A percentile compares a stretch with the other conserved stretches of the same genome.
phyloP scores from a whole-genome alignment of 2,329 filamentous ascomycete species.

The Fusarium chlamydosporum region DNA sequence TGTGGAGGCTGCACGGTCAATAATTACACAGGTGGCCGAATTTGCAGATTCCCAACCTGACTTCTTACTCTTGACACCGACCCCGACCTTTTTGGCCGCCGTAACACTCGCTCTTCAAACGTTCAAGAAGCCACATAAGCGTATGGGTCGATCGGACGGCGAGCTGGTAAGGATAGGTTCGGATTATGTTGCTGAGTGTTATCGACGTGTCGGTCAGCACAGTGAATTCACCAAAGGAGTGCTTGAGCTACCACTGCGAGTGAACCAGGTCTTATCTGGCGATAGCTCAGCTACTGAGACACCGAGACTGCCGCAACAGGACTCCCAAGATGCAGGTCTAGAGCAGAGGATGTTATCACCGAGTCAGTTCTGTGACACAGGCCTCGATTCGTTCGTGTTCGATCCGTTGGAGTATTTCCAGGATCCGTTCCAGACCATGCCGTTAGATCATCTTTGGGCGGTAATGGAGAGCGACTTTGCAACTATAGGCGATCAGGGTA shows the following conservation, averaged over 20 bases:
- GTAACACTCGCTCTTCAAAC: slow-evolving; percentile 41
- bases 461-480: slow-evolving; percentile 45
- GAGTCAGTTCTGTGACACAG: slow-evolving; percentile 1
- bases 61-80: slow-evolving; percentile 35
- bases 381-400: slow-evolving; percentile 24
- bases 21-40: slow-evolving; percentile 41
- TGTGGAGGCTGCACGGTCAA: slow-evolving; percentile 42
- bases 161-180: slow-evolving; percentile 38
- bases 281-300: slow-evolving; percentile 22
- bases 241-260: slow-evolving; percentile 30
- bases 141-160: slow-evolving; percentile 45
- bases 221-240: slow-evolving; percentile 36
- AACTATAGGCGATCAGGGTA: slow-evolving; percentile 22
- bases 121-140: slow-evolving; percentile 45
- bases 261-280: slow-evolving; percentile 35
- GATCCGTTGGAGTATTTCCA: slow-evolving; percentile 41
- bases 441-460: slow-evolving; percentile 47
- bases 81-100: slow-evolving; percentile 35
- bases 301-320: slow-evolving; percentile 11
- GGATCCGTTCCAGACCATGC: slow-evolving; percentile 47
- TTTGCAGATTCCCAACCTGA: slow-evolving; percentile 39
- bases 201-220: slow-evolving; percentile 30
- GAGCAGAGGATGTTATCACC: slow-evolving; percentile 23
- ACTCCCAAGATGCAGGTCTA: not conserved
- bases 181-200: slow-evolving; percentile 38